These are phyloP conservation scores for Westerdykella aurantiaca DNA, from an alignment of 2,329 filamentous ascomycete species.

Conservation along the genomic window DNA sequence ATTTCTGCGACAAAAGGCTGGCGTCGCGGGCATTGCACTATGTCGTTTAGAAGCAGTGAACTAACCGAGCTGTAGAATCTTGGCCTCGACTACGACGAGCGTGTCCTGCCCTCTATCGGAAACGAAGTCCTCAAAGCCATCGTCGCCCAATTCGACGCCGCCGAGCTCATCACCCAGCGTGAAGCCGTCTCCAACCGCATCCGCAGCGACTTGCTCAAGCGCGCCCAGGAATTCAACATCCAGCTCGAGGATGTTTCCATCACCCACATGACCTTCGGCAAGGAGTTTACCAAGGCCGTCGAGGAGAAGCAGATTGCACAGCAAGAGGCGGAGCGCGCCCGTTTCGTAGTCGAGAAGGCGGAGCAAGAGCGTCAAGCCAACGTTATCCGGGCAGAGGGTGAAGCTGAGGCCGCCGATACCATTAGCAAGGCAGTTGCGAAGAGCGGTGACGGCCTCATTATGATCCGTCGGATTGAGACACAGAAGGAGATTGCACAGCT, in stretches of 20 bases:
- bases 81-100: constrained; percentile 90
- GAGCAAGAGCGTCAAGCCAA: constrained; percentile 99
- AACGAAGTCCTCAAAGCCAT: constrained; percentile 53
- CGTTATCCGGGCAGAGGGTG: constrained; percentile 95
- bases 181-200: constrained; percentile 96
- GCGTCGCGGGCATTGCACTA: too few species aligned
- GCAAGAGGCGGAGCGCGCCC: constrained; percentile 93
- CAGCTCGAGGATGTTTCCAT: constrained; percentile 97
- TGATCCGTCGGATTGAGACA: constrained; percentile 96
- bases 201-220: constrained; percentile 82
- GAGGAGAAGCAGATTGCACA: constrained; percentile 99
- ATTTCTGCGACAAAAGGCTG: neutral
- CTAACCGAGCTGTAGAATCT: constrained; percentile 63
- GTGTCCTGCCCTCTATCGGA: constrained; percentile 50
- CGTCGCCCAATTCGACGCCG: constrained; percentile 50
- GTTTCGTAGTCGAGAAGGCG: constrained; percentile 97
- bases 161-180: constrained; percentile 85
- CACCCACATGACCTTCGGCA: constrained; percentile 99
- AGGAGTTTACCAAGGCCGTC: constrained; percentile 96
- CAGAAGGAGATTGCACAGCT: constrained; percentile 93
- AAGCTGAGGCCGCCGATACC: constrained; percentile 92
- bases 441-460: constrained; percentile 84
- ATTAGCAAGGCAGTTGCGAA: constrained; percentile 92
- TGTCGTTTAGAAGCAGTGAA: neutral
- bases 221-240: constrained; percentile 97